Base-by-base conservation (phyloP, 2,329 filamentous ascomycete species). In the Bipolaris bicolor region DNA sequence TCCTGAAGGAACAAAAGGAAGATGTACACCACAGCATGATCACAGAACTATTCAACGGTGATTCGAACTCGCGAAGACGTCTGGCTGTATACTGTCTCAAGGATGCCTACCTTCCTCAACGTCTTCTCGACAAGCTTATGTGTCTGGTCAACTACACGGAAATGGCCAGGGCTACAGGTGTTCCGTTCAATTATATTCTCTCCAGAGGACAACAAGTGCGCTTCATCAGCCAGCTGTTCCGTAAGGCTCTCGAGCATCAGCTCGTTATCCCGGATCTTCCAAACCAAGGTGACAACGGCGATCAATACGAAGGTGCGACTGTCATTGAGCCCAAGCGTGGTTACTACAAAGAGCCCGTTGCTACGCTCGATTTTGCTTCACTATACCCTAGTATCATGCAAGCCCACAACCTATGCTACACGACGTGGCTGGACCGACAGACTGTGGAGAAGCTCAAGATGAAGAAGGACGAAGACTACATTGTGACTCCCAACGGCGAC, bases 11-110 rank as follows among this genome's bases (percentile, higher is more conserved):
- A 75, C 95, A 99, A 74, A 99, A 99, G 74, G 95, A 99, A 78
- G 95, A 99, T 77, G 95, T 99, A 2, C 95, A 99, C 72, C 89
- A 99, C 78, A 97, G 93, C 2, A 99, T 99, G 92, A 99, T 99
- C 69, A 99, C 96, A 0, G 96, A 98, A 72, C 80, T 99, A 3
- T 97, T 93, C 83, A 98, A 99, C 73, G 95, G 95, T 60, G 97
- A 95, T 0, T 88, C 93, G 0, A 95, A 99, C 73, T 97, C 94
- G 3, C 83, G 95, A 64, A 87, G 96, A 68, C 88, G 95, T 78
- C 80, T 99, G 47, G 95, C 95, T 1, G 86, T 99, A 1, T 99
- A 99, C 80, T 99, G 95, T 78, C 79, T 99, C 64, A 99, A 99
- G 78, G 96, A 99, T 80, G 95, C 95, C 0, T 99, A 97, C 70